Evolutionary conservation across 495 filamentous ascomycete genomes (phyloP).

Genomic region (Podospora sp.): DNA sequence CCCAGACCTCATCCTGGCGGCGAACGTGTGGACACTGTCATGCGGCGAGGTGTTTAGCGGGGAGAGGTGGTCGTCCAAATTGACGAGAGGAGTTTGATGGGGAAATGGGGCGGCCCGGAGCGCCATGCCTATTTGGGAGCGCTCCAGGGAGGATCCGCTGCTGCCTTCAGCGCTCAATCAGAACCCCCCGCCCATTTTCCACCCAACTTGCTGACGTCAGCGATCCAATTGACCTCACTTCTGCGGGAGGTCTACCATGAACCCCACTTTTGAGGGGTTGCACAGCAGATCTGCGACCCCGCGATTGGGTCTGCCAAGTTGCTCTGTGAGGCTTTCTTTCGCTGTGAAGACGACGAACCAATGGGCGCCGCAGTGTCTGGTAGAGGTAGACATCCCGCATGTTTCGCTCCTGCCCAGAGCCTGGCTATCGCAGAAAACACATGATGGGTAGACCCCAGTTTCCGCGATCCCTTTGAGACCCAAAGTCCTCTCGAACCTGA

Average conservation of each 20-base stretch:
- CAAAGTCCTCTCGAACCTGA: background rate
- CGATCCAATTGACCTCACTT: background rate
- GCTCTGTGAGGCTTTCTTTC: background rate
- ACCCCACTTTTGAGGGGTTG: background rate
- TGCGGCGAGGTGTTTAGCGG: background rate
- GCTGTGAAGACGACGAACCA: background rate
- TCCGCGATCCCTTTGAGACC: background rate
- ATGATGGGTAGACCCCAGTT: background rate
- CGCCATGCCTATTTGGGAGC: background rate
- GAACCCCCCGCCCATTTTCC: background rate
- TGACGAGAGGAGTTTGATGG: background rate
- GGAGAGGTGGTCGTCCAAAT: background rate
- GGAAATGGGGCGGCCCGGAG: background rate
- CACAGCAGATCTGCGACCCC: background rate
- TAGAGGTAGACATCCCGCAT: background rate
- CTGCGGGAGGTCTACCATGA: background rate
- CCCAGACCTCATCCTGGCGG: background rate
- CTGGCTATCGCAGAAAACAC: background rate
- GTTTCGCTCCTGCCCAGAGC: background rate
- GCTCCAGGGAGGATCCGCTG: background rate
- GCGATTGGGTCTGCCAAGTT: background rate
- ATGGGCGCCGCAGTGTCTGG: background rate
- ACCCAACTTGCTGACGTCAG: background rate
- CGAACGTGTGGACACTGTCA: background rate
- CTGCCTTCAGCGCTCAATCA: background rate